Evolutionary conservation across 2,329 filamentous ascomycete genomes (phyloP).

Genomic region (Aspergillus bombycis): DNA sequence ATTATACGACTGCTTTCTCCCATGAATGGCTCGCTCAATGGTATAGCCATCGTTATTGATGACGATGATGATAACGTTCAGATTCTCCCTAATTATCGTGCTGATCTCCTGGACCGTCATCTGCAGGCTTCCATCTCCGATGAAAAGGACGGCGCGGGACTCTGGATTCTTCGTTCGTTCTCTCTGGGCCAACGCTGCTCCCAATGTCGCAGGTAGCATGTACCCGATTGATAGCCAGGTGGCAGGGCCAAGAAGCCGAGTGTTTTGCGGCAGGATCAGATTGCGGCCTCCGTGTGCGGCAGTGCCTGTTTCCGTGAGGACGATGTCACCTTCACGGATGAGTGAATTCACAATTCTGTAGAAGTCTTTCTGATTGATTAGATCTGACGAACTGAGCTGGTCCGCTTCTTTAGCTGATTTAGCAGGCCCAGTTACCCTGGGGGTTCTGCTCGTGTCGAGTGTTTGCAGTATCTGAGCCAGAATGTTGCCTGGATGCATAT

Average conservation of each 20-base stretch:
- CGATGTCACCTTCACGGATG: slow-evolving; percentile 56
- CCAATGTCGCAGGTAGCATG: slow-evolving; percentile 61
- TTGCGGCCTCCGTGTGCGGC: slow-evolving; percentile 58
- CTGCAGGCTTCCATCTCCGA: slow-evolving; percentile 67
- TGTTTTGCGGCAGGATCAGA: slow-evolving; percentile 54
- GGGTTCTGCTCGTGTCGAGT: slow-evolving; percentile 58
- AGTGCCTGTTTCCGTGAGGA: slow-evolving; percentile 63
- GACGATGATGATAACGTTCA: slow-evolving; percentile 55
- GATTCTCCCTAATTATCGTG: slow-evolving; percentile 62
- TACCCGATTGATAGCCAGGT: slow-evolving; percentile 66
- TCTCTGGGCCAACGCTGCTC: slow-evolving; percentile 56
- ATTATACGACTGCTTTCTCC: slow-evolving; percentile 57
- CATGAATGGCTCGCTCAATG: slow-evolving; percentile 62
- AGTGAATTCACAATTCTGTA: slow-evolving; percentile 53
- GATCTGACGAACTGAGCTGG: slow-evolving; percentile 48
- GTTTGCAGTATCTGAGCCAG: slow-evolving; percentile 69
- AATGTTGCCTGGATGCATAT: slow-evolving; percentile 76
- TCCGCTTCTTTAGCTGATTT: slow-evolving; percentile 29
- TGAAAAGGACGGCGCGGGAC: slow-evolving; percentile 58
- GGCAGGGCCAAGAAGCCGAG: slow-evolving; percentile 53
- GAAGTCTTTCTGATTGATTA: slow-evolving; percentile 28
- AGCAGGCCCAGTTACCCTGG: slow-evolving; percentile 42
- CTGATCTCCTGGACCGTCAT: slow-evolving; percentile 69
- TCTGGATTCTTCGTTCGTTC: slow-evolving; percentile 21
- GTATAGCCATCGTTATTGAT: slow-evolving; percentile 65